Percentiles rank a stretch among this genome's conserved stretches.
Evolutionary conservation across 1,284 basidiomycete species (phyloP).

Genomic region (Moesziomyces sp.): DNA sequence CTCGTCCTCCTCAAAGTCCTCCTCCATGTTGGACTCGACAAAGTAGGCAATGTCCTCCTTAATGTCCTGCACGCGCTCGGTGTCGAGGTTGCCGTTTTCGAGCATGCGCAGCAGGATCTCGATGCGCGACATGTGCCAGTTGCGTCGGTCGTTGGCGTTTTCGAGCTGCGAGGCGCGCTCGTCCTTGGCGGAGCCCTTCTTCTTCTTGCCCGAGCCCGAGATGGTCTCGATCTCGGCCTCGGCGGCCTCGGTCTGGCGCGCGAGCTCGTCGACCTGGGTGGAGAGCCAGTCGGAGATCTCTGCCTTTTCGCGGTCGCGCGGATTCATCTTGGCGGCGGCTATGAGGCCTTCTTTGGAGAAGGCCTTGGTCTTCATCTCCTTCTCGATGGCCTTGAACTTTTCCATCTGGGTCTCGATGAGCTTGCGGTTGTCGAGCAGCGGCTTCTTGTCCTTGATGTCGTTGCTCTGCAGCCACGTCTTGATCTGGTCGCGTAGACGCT

Average conservation of each 20-base stretch:
- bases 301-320: conserved; percentile 94
- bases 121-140: conserved; percentile 93
- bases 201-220: conserved; percentile 80
- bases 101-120: conserved; percentile 92
- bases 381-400: conserved; percentile 99
- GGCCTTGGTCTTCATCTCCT: conserved; percentile 99
- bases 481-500: conserved; percentile 96
- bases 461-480: conserved; percentile 98
- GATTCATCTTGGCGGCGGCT: conserved; percentile 92
- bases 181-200: conserved; percentile 73
- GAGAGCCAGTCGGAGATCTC: conserved; percentile 77
- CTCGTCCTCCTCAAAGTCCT: conserved; percentile 96
- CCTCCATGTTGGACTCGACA: conserved; percentile 94
- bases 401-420: conserved; percentile 99
- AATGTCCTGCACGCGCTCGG: conserved; percentile 82
- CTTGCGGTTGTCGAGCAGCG: conserved; percentile 89
- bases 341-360: conserved; percentile 99
- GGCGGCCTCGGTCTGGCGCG: conserved; percentile 89
- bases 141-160: conserved; percentile 87
- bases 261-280: conserved; percentile 82
- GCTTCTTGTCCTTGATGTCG: conserved; percentile 99
- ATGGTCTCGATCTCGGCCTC: conserved; percentile 96
- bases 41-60: conserved; percentile 98
- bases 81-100: conserved; percentile 88
- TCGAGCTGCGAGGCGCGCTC: conserved; percentile 86